These are phyloP conservation scores for Daldinia childiae DNA, from an alignment of 495 filamentous ascomycete species.

Conservation along the genomic window DNA sequence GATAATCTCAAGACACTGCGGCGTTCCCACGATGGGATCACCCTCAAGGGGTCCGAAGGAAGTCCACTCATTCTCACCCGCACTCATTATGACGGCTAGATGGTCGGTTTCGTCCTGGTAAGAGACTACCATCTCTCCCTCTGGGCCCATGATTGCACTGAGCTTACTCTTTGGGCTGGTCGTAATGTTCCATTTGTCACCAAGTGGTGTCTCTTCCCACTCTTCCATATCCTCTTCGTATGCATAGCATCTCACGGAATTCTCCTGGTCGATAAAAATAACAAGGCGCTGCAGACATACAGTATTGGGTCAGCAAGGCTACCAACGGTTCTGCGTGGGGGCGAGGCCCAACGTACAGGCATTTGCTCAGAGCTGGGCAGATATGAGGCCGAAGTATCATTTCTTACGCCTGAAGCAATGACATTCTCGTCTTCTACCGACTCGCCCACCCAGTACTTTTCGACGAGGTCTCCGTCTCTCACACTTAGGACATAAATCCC, in stretches of 20 bases:
- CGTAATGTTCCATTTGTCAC: constrained; percentile 27
- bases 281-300: constrained; percentile 20
- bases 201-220: constrained; percentile 34
- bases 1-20: constrained; percentile 33
- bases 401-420: constrained; percentile 25
- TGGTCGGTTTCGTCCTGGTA: constrained; percentile 28
- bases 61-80: constrained; percentile 12
- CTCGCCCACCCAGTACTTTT: constrained; percentile 33
- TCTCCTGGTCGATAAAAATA: constrained; percentile 27
- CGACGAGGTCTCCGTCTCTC: constrained; percentile 31
- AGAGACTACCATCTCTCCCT: constrained; percentile 28
- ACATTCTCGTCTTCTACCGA: constrained; percentile 20
- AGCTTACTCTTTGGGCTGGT: constrained; percentile 24
- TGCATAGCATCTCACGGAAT: constrained; percentile 26
- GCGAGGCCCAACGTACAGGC: constrained; percentile 5
- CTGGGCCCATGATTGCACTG: constrained; percentile 16
- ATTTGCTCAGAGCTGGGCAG: constrained; percentile 7
- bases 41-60: constrained; percentile 23
- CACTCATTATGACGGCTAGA: constrained; percentile 23
- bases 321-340: background rate
- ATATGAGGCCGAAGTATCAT: constrained; percentile 35
- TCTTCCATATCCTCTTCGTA: constrained; percentile 34
- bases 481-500: constrained; percentile 28
- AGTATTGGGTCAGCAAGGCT: background rate
- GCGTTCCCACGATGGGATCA: constrained; percentile 24